Percentiles rank a stretch among this genome's conserved stretches.
These are phyloP conservation scores for Monosporascus sp. DNA, from an alignment of 2,329 filamentous ascomycete species.

Conservation along the genomic window DNA sequence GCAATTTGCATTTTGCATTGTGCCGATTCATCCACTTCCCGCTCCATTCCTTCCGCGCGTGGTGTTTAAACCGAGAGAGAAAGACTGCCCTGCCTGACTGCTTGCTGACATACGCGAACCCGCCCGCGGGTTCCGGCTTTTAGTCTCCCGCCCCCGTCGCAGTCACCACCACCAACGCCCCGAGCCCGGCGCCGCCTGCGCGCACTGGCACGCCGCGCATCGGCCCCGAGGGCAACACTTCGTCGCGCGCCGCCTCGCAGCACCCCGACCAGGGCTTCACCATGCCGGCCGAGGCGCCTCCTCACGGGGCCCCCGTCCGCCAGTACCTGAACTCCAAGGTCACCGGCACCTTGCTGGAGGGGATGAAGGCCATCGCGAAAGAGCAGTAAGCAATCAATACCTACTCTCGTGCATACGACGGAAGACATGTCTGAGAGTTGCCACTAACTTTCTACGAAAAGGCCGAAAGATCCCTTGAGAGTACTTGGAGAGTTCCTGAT, in stretches of 20 bases:
- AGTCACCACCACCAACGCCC: constrained; percentile 9
- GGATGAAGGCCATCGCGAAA: constrained; percentile 67
- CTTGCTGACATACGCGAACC: constrained; percentile 3
- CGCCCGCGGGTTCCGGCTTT: constrained; percentile 6
- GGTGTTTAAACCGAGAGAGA: too few species aligned
- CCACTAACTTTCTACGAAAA: constrained; percentile 17
- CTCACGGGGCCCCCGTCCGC: constrained; percentile 63
- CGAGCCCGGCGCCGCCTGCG: constrained; percentile 34
- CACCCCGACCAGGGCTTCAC: constrained; percentile 47
- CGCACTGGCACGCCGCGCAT: constrained; percentile 43
- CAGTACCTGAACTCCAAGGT: constrained; percentile 69
- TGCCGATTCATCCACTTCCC: too few species aligned
- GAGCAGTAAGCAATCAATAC: constrained; percentile 49
- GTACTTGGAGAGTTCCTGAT: constrained; percentile 66
- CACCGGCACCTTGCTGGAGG: constrained; percentile 62
- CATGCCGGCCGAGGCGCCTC: constrained; percentile 55
- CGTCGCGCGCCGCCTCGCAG: constrained; percentile 52
- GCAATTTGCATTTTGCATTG: neutral
- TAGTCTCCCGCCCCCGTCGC: constrained; percentile 33
- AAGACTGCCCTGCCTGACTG: neutral
- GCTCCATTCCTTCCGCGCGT: too few species aligned
- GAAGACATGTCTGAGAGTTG: neutral
- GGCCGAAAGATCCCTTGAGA: constrained; percentile 63
- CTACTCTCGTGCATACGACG: neutral
- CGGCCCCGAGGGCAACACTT: constrained; percentile 35